Conservation (phyloP, 1,284 basidiomycete genomes). For the Ceratobasidium sp. region DNA sequence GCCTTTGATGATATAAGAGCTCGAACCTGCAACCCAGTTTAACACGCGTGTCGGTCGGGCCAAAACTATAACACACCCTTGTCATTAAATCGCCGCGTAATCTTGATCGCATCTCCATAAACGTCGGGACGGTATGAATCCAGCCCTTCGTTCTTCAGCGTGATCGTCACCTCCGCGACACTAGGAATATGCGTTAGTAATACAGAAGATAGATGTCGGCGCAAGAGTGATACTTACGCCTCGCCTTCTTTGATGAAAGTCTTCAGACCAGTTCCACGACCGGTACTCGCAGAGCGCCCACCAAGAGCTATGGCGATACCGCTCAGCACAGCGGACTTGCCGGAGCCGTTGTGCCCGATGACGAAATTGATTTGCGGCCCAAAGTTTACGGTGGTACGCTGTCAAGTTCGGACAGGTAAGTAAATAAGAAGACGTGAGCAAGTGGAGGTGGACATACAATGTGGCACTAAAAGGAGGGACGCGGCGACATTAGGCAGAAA, state of each 20-base stretch:
- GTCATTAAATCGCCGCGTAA: slow-evolving; percentile 78
- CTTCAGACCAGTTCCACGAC: slow-evolving; percentile 87
- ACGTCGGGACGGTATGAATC: slow-evolving; percentile 87
- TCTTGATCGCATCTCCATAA: slow-evolving; percentile 85
- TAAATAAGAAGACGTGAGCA: background rate
- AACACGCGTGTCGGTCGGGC: background rate
- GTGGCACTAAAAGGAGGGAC: slow-evolving; percentile 71
- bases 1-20: slow-evolving; percentile 86
- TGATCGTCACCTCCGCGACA: slow-evolving; percentile 79
- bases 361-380: slow-evolving; percentile 96
- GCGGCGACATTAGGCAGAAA: background rate
- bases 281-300: slow-evolving; percentile 89
- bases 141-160: slow-evolving; percentile 86
- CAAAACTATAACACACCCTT: slow-evolving; percentile 6
- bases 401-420: background rate
- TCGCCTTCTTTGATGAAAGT: slow-evolving; percentile 90
- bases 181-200: slow-evolving; percentile 54
- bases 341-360: slow-evolving; percentile 79
- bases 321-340: slow-evolving; percentile 95
- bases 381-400: slow-evolving; percentile 81
- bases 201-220: background rate
- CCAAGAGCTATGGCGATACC: slow-evolving; percentile 94
- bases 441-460: slow-evolving; percentile 46
- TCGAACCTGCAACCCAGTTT: slow-evolving; percentile 65
- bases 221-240: slow-evolving; percentile 62